A percentile compares a stretch with the other conserved stretches of the same genome.
These are phyloP conservation scores for Echium plantagineum DNA, from an alignment of 257 asterid species.

Conservation along the genomic window DNA sequence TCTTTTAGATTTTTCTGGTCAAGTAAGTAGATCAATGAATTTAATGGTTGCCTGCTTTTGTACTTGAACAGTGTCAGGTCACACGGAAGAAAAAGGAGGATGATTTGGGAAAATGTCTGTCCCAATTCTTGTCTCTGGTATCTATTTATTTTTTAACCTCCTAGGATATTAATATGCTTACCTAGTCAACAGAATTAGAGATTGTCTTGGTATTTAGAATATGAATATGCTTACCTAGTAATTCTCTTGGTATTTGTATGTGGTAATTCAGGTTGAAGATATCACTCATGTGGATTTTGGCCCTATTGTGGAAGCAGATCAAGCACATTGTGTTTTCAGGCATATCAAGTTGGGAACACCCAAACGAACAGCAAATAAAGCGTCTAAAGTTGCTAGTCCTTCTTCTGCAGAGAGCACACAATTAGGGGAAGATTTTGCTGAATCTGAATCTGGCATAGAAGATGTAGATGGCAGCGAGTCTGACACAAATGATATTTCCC, in stretches of 20 bases:
- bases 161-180: neutral
- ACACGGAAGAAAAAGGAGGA: slow-evolving; percentile 19
- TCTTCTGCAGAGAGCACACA: neutral
- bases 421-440: neutral
- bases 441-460: slow-evolving; percentile 8
- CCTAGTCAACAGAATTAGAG: no score
- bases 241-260: neutral
- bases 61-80: slow-evolving; percentile 46
- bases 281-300: slow-evolving; percentile 45
- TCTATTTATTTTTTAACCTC: slow-evolving; percentile 8
- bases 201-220: no score
- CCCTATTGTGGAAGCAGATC: slow-evolving; percentile 45
- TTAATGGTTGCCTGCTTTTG: neutral
- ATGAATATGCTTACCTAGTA: neutral
- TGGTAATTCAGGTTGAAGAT: slow-evolving; percentile 47
- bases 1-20: no score
- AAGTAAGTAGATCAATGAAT: neutral
- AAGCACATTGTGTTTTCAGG: slow-evolving; percentile 51
- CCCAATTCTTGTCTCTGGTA: slow-evolving; percentile 68
- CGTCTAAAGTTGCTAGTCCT: slow-evolving; percentile 15
- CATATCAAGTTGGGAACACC: slow-evolving; percentile 64
- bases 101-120: slow-evolving; percentile 26
- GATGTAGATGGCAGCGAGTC: slow-evolving; percentile 14
- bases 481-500: neutral
- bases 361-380: slow-evolving; percentile 42